A percentile compares a stretch with the other conserved stretches of the same genome.
Conservation (phyloP, 352 stramenopile genomes). For the Phytophthora pini region DNA sequence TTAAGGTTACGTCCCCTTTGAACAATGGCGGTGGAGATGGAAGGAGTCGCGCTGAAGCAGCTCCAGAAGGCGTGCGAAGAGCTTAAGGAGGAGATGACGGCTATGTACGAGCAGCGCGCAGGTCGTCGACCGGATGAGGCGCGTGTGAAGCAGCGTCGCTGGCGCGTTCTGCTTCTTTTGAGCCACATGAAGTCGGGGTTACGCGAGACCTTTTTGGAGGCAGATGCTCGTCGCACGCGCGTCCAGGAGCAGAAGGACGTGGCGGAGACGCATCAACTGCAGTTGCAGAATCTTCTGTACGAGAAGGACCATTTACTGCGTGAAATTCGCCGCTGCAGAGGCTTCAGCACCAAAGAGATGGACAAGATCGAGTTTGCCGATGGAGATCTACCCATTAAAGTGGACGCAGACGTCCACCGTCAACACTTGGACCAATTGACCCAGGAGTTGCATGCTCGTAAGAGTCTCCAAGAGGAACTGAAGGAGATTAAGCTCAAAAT, state of each 20-base stretch:
- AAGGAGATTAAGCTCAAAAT: constrained; percentile 73
- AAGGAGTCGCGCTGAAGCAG: constrained; percentile 48
- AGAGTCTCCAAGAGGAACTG: constrained; percentile 63
- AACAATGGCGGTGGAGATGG: constrained; percentile 1
- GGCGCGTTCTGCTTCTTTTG: constrained; percentile 64
- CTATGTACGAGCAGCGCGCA: constrained; percentile 43
- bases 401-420: constrained; percentile 58
- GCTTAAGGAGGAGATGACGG: constrained; percentile 49
- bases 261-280: constrained; percentile 75
- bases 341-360: constrained; percentile 82
- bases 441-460: constrained; percentile 63
- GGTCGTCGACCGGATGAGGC: constrained; percentile 39
- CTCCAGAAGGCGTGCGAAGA: constrained; percentile 57
- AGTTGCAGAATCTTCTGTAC: constrained; percentile 85
- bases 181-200: constrained; percentile 59
- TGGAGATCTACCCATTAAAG: constrained; percentile 59
- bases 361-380: constrained; percentile 78
- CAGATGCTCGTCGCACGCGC: constrained; percentile 65
- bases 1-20: constrained; percentile 1
- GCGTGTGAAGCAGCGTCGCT: constrained; percentile 57
- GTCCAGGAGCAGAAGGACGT: constrained; percentile 81
- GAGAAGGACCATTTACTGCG: constrained; percentile 84
- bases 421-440: constrained; percentile 76
- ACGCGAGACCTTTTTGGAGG: constrained; percentile 73
- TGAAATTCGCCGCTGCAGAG: constrained; percentile 76